phyloP scores from a whole-genome alignment of 2,329 filamentous ascomycete genomes.

The Cordyceps tenuipes region DNA sequence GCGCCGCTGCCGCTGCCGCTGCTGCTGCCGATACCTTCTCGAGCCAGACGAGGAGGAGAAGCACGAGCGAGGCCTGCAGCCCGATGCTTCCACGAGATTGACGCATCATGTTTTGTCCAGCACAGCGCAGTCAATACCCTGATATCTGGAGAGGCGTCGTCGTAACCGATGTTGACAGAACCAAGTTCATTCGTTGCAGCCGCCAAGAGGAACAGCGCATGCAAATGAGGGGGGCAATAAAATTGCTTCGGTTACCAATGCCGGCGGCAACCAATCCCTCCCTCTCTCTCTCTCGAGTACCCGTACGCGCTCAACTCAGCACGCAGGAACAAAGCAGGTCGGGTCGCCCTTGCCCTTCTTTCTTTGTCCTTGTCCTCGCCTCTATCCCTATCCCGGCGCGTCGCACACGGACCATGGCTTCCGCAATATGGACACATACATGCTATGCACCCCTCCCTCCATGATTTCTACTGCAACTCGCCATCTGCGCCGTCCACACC shows the following conservation, averaged over 20 bases:
- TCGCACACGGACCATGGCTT: not conserved
- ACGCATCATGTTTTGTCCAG: not conserved
- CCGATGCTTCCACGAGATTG: not conserved
- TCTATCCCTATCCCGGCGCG: not conserved
- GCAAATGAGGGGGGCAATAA: not conserved
- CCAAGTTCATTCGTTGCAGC: too few species aligned
- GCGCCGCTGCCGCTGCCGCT: not conserved
- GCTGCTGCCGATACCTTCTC: not conserved
- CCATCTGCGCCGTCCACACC: not conserved
- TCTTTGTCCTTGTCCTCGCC: not conserved
- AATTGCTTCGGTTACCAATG: not conserved
- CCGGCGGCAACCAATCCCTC: not conserved
- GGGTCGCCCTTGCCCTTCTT: not conserved
- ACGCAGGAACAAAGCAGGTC: not conserved
- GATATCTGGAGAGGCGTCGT: not conserved
- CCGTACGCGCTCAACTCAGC: not conserved
- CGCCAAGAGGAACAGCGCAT: too few species aligned
- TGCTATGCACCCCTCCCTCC: not conserved
- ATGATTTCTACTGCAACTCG: not conserved
- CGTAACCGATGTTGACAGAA: too few species aligned
- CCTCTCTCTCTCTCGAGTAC: too few species aligned
- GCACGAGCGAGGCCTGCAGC: not conserved
- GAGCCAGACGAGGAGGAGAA: not conserved
- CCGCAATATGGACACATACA: not conserved
- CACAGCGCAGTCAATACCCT: not conserved